Conservation (phyloP, 75 land plant species). For the Chamaecyparis obtusa region DNA sequence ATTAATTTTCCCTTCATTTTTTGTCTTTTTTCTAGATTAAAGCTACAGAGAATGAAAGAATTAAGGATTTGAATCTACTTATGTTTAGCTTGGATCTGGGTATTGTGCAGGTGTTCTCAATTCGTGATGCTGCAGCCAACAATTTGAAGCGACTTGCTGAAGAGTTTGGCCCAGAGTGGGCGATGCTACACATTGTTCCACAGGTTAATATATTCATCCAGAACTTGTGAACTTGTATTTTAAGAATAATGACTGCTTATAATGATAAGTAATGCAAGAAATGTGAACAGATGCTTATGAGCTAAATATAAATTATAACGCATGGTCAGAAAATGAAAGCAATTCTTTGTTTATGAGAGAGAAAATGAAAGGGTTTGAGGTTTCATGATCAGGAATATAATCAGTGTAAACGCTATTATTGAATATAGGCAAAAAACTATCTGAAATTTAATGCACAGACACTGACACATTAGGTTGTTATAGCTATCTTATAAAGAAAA, state of each 20-base stretch:
- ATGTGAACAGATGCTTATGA: neutral
- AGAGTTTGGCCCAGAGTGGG: constrained; percentile 99
- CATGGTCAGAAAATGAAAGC: neutral
- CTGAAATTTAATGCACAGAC: neutral
- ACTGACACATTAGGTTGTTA: neutral
- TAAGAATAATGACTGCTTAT: neutral
- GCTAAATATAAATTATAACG: neutral
- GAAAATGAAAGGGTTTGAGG: neutral
- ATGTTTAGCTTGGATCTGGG: neutral
- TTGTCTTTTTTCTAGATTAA: neutral
- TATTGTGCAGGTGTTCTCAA: constrained; percentile 81
- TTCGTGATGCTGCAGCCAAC: constrained; percentile 97
- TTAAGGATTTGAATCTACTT: neutral
- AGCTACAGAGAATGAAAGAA: neutral
- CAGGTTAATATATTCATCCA: constrained; percentile 51
- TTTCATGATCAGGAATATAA: neutral
- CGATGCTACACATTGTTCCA: constrained; percentile 92
- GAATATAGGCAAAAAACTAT: neutral
- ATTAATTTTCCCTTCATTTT: neutral
- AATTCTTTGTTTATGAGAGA: neutral
- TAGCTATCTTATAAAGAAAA: too few relatives aligned
- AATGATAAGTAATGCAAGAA: neutral
- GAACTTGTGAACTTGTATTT: neutral
- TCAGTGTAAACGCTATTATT: neutral
- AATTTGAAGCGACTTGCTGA: constrained; percentile 97